Conservation (phyloP, 2,329 filamentous ascomycete species). For the Hawksworthiomyces lignivorus region DNA sequence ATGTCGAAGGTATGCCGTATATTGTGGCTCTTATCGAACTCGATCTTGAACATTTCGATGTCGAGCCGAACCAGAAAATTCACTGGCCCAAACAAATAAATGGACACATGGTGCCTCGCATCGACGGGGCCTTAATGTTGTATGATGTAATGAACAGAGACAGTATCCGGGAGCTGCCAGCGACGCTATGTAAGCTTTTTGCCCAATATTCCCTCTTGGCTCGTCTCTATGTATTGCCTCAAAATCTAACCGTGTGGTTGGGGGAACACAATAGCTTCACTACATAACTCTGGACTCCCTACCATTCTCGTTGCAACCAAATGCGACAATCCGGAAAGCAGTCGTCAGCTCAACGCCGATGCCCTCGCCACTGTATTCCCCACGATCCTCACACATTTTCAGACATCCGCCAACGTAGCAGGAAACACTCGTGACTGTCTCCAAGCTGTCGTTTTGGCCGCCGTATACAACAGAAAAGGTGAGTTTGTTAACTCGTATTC, state of each 20-base stretch:
- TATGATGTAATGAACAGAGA: constrained; percentile 80
- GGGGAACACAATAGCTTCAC: constrained; percentile 48
- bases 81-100: constrained; percentile 62
- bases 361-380: constrained; percentile 57
- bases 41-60: constrained; percentile 57
- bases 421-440: constrained; percentile 71
- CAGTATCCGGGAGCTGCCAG: constrained; percentile 66
- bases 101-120: constrained; percentile 61
- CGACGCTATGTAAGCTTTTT: constrained; percentile 64
- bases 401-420: constrained; percentile 61
- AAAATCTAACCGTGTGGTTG: constrained; percentile 3
- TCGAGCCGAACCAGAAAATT: constrained; percentile 50
- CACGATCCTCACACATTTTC: constrained; percentile 63
- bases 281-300: constrained; percentile 65
- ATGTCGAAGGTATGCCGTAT: constrained; percentile 50
- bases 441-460: constrained; percentile 63
- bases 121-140: constrained; percentile 77
- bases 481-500: no score
- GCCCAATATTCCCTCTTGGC: not conserved
- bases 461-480: constrained; percentile 64
- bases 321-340: constrained; percentile 68
- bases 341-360: constrained; percentile 63
- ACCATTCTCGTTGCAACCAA: constrained; percentile 82
- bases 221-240: not conserved
- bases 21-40: constrained; percentile 57